Conservation (phyloP, 139 green algal species). For the Tetradesmus obliquus region DNA sequence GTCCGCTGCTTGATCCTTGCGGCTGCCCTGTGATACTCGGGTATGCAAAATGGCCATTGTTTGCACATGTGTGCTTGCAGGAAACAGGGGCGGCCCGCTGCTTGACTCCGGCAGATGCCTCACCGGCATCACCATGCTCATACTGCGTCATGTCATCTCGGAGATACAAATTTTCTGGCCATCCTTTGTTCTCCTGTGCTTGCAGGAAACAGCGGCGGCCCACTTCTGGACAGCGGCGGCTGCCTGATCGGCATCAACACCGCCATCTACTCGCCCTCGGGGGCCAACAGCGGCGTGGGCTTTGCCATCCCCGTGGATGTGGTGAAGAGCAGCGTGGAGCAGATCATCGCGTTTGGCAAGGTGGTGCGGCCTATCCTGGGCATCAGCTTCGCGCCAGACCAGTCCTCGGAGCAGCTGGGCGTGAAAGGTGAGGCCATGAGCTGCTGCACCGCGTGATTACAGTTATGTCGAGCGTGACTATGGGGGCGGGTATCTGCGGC, state of each 20-base stretch:
- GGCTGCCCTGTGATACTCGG: no score
- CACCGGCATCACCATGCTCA: slow-evolving; percentile 49
- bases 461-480: no score
- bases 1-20: no score
- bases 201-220: slow-evolving; percentile 69
- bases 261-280: slow-evolving; percentile 85
- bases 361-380: slow-evolving; percentile 87
- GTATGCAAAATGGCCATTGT: no score
- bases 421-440: slow-evolving; percentile 61
- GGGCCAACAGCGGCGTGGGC: slow-evolving; percentile 76
- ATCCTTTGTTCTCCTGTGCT: background rate
- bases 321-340: slow-evolving; percentile 59
- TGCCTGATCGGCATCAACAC: slow-evolving; percentile 86
- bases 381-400: slow-evolving; percentile 92
- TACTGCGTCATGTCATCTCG: no score
- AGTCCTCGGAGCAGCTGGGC: slow-evolving; percentile 71
- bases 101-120: slow-evolving; percentile 74
- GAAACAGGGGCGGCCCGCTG: slow-evolving; percentile 71
- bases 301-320: slow-evolving; percentile 58
- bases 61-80: background rate
- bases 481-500: no score
- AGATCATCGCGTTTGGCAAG: slow-evolving; percentile 81
- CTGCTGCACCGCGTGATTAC: background rate
- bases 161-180: background rate
- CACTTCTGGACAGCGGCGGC: slow-evolving; percentile 73